Percentiles rank a stretch among this genome's conserved stretches.
phyloP scores from a whole-genome alignment of 106 monocot species.

The Vanilla planifolia region DNA sequence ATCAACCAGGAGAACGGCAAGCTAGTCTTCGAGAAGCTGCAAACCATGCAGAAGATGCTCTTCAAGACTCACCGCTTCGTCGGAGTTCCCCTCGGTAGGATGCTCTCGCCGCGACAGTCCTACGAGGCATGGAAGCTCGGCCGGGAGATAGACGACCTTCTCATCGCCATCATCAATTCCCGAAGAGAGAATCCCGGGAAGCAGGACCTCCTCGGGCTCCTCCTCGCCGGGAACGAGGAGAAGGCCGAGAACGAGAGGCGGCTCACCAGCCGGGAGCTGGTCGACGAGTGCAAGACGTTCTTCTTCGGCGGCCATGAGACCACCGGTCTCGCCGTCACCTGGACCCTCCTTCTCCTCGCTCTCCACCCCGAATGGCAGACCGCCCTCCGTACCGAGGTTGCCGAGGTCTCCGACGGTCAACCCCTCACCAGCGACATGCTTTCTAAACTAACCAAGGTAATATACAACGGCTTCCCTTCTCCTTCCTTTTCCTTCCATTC shows the following conservation, averaged over 20 bases:
- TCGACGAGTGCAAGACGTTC: conserved; percentile 91
- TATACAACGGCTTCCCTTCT: neutral
- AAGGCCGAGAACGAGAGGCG: conserved; percentile 14
- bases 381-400: conserved; percentile 40
- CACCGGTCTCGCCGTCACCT: conserved; percentile 48
- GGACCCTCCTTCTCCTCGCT: conserved; percentile 65
- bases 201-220: conserved; percentile 43
- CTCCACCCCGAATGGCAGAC: conserved; percentile 66
- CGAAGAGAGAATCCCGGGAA: neutral
- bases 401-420: conserved; percentile 13
- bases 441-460: conserved; percentile 51
- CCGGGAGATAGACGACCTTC: conserved; percentile 58
- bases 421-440: conserved; percentile 33
- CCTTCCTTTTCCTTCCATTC: too few relatives aligned
- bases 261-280: conserved; percentile 51
- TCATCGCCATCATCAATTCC: conserved; percentile 32
- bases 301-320: conserved; percentile 86
- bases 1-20: conserved; percentile 32
- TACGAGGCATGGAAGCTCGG: conserved; percentile 43
- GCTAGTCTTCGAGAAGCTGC: conserved; percentile 47
- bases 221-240: conserved; percentile 33
- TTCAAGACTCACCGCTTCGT: conserved; percentile 53
- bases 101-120: conserved; percentile 20
- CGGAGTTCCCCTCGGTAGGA: conserved; percentile 57
- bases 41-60: conserved; percentile 36